Evolutionary conservation across 1,284 basidiomycete species (phyloP), one percentile per base, ranked within the genome.

Genomic region (Ceratobasidium theobromae): DNA sequence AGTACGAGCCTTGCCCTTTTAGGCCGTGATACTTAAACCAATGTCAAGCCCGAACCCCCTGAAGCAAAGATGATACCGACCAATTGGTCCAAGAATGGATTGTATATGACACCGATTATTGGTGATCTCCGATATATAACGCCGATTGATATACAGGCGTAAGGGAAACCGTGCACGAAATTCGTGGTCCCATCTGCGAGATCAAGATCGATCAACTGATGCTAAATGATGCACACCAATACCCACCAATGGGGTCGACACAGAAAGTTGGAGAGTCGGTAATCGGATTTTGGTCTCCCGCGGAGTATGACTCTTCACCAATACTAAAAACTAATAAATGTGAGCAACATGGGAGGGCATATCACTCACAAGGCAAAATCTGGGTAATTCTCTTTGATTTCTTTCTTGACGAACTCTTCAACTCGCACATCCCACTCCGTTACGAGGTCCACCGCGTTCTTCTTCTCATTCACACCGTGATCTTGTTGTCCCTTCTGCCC

Each of bases 341-440:
- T n/a, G 14, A 48, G 18, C 25, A 43, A 41, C 8, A 40, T 53
- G 9, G 18, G 21, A 21, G n/a, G 18, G 5, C 8, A 28, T 33
- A 18, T 32, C n/a, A 40, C 60, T 33, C 30, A 65, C 60, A 65
- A 65, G 69, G 87, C 79, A 76, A 94, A 96, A 11, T 77, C 73
- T 0, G 94, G 93, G 76, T 91, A 97, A 53, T 79, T 79, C 28
- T 78, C 76, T 33, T 79, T 77, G 68, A 98, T 86, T 74, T 86
- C 83, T 60, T 81, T 74, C 75, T 86, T 86, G 51, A 98, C 90
- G 65, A 95, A 81, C 70, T 91, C 87, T 76, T 98, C 95, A 12
- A 97, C 94, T 40, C 83, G 86, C 68, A 97, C 91, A 77, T 99
- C 95, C 73, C 93, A 97, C 78, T 98, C 91, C 0, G 96, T 98